Base-by-base conservation (phyloP, 2,329 filamentous ascomycete genomes). In the Colletotrichum sp. region DNA sequence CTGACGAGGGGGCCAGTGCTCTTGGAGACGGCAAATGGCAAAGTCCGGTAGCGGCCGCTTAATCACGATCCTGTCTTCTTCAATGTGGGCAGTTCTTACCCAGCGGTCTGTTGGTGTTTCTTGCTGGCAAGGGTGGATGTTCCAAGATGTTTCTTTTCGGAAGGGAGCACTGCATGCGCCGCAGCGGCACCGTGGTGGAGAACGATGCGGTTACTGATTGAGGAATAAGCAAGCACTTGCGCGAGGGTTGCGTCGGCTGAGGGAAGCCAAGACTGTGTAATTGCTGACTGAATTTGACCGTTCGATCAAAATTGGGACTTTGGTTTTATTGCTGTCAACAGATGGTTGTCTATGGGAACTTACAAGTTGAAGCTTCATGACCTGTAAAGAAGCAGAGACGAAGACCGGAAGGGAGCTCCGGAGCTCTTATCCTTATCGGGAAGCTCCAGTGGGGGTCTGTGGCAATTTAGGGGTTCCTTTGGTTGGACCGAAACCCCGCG, bases 1-100 rank as follows among this genome's bases (percentile, higher is more conserved):
- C 80, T 82, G 80, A 82, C 79, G 80, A 49, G 70, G 22, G 25
- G 13, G 44, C 34, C 62, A 22, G 8, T 78, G 75, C 4, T 36
- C 52, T 29, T 16, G 16, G 34, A 16, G 70, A 44, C 66, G 61
- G 25, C 25, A 69, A 36, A 27, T 55, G 30, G 27, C 19, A 15
- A 39, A 64, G 39, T 39, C 52, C 34, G 32, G n/a, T 59, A n/a
- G n/a, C 22, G 12, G 32, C 55, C 30, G 69, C 32, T 75, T 57
- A 30, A 52, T 16, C 29, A 30, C 52, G 34, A 44, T 69, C 25
- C 36, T 55, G 19, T 3, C 4, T 22, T 49, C n/a, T 7, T 52
- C 34, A 36, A 5, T 16, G 0, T 44, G 22, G 62, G 5, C 36
- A 29, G 0, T 22, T 66, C 3, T 15, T 15, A 4, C 25, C 32